These are phyloP conservation scores for Fusarium marasasianum DNA, from an alignment of 2,329 filamentous ascomycete genomes.

Conservation along the genomic window DNA sequence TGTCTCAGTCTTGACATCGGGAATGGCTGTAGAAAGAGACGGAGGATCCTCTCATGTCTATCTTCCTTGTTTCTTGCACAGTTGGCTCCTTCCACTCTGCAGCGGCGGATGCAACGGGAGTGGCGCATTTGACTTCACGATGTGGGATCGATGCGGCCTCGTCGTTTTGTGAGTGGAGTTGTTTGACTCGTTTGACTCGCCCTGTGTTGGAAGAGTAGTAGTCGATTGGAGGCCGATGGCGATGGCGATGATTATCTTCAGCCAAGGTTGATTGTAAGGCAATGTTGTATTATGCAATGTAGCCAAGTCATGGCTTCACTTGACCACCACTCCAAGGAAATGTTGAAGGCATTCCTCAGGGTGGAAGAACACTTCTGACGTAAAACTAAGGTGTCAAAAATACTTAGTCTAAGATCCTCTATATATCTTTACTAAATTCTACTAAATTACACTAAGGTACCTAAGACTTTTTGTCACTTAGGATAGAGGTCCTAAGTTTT, in stretches of 20 bases:
- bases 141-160: conserved; percentile 24
- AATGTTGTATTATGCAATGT: not conserved
- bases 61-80: conserved; percentile 29
- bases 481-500: no score
- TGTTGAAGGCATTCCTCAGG: not conserved
- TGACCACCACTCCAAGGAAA: not conserved
- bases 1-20: conserved; percentile 39
- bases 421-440: no score
- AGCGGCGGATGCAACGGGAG: conserved; percentile 28
- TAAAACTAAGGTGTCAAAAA: no score
- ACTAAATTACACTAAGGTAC: no score
- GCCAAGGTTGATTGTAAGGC: conserved; percentile 15
- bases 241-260: not conserved
- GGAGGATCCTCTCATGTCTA: not conserved
- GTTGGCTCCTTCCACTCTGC: conserved; percentile 2
- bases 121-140: conserved; percentile 26
- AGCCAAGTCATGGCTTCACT: not conserved
- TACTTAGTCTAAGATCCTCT: no score
- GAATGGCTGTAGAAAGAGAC: conserved; percentile 32
- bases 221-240: not conserved
- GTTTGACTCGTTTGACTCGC: not conserved
- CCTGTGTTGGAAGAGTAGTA: not conserved
- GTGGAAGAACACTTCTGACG: no score
- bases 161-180: conserved; percentile 20
- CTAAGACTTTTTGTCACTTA: no score